Evolutionary conservation across 2,329 filamentous ascomycete genomes (phyloP).

Genomic region (Westerdykella sp.): DNA sequence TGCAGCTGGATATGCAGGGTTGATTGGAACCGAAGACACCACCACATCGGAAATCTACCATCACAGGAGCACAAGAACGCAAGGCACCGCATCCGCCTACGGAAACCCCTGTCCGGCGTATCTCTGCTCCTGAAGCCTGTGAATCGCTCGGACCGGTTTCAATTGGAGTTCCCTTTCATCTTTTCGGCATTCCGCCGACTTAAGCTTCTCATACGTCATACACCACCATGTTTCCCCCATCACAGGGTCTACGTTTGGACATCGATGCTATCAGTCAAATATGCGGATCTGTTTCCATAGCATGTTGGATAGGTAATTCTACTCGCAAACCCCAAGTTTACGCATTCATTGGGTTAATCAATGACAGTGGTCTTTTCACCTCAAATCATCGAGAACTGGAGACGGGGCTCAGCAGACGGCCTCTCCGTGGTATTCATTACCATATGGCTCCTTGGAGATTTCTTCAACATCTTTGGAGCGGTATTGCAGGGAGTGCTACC

Average conservation of each 20-base stretch:
- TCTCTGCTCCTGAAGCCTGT: too few species aligned
- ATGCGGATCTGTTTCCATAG: constrained; percentile 90
- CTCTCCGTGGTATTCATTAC: constrained; percentile 87
- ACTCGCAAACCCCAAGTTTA: neutral
- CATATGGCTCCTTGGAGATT: constrained; percentile 87
- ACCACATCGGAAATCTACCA: too few species aligned
- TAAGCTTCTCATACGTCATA: too few species aligned
- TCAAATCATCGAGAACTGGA: constrained; percentile 94
- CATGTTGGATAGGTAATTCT: constrained; percentile 69
- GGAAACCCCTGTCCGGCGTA: too few species aligned
- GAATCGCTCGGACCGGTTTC: too few species aligned
- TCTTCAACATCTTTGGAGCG: constrained; percentile 94
- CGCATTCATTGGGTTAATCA: constrained; percentile 8
- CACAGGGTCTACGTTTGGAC: constrained; percentile 61
- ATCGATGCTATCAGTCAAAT: constrained; percentile 90
- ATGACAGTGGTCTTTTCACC: constrained; percentile 75
- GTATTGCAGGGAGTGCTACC: constrained; percentile 85
- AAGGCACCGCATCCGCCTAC: too few species aligned
- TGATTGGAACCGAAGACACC: too few species aligned
- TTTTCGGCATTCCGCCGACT: too few species aligned
- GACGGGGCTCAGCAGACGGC: constrained; percentile 75
- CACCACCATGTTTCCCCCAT: constrained; percentile 46
- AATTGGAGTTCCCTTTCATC: too few species aligned
- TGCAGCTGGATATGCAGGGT: too few species aligned
- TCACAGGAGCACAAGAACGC: too few species aligned